Base-by-base conservation (phyloP, 75 land plant species). In the Picea glauca region DNA sequence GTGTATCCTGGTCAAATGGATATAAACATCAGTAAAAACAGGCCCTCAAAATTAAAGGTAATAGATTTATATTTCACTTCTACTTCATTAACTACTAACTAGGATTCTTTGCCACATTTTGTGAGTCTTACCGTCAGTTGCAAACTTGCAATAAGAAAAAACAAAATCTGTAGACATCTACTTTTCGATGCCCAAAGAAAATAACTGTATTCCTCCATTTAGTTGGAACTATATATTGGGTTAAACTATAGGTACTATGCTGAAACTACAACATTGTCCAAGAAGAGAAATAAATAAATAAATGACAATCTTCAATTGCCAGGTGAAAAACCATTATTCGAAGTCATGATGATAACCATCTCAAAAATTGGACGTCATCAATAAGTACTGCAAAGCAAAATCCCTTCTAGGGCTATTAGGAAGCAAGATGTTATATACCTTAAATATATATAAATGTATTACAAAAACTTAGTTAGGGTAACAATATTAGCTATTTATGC, bases 1-100 rank as follows among this genome's bases (percentile, higher is more conserved):
- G 98, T 13, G 99, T 96, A 79, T 96, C 99, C 99, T 96, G 88
- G 31, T 31, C 54, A 86, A n/a, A 73, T 30, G 13, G 14, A 78
- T 20, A 43, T 18, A 40, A 68, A 67, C 18, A 38, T 40, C 50
- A 43, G 40, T 11, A 35, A 70, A 43, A 70, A 43, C 50, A 43
- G 56, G 1, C 2, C 56, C 4, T 70, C 3, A 20, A 35, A 18
- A 40, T 20, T n/a, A 70, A n/a, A n/a, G 43, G 54, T 43, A 70
- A 9, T n/a, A 20, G 23, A 33, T 66, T 30, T 14, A 17, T 32
- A 17, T 17, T 1, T 33, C 43, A 17, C 35, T 66, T 15, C 43
- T 66, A 9, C 56, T 50, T 9, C 56, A 50, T 50, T 50, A 9
- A 50, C 56, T 50, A 9, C 56, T 50, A 50, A 50, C 12, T 11